Conservation (phyloP, 441 rosid genomes). For the Jatropha podagrica region DNA sequence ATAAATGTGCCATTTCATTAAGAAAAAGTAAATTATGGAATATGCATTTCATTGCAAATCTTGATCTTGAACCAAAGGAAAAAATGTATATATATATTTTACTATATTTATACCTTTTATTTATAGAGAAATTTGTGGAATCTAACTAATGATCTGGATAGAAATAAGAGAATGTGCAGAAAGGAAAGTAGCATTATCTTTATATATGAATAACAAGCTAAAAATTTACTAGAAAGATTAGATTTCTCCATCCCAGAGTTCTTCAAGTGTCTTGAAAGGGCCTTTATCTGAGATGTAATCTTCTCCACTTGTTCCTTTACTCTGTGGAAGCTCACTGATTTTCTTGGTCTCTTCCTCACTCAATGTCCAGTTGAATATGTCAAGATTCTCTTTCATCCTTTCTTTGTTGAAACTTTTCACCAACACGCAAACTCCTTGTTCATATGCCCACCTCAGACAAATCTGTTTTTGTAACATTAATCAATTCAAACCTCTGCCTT, state of each 20-base stretch:
- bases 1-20: too few species aligned
- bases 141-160: not conserved
- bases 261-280: slow-evolving; percentile 43
- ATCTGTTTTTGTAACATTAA: slow-evolving; percentile 26
- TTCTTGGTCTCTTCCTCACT: slow-evolving; percentile 37
- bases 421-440: slow-evolving; percentile 38
- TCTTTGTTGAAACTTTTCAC: slow-evolving; percentile 55
- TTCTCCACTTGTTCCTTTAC: slow-evolving; percentile 37
- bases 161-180: not conserved
- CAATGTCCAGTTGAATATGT: slow-evolving; percentile 48
- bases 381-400: slow-evolving; percentile 54
- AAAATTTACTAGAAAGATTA: slow-evolving; percentile 16
- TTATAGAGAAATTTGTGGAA: not conserved
- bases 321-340: slow-evolving; percentile 43
- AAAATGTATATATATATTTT: too few species aligned
- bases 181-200: not conserved
- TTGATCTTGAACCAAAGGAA: too few species aligned
- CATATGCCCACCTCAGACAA: slow-evolving; percentile 53
- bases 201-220: not conserved
- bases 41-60: too few species aligned
- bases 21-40: too few species aligned
- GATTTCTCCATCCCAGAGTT: slow-evolving; percentile 57
- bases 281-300: slow-evolving; percentile 42
- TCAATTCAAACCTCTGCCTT: not conserved
- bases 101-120: not conserved